Conservation (phyloP, 164 flowering plant species). For the Macadamia tetraphylla region DNA sequence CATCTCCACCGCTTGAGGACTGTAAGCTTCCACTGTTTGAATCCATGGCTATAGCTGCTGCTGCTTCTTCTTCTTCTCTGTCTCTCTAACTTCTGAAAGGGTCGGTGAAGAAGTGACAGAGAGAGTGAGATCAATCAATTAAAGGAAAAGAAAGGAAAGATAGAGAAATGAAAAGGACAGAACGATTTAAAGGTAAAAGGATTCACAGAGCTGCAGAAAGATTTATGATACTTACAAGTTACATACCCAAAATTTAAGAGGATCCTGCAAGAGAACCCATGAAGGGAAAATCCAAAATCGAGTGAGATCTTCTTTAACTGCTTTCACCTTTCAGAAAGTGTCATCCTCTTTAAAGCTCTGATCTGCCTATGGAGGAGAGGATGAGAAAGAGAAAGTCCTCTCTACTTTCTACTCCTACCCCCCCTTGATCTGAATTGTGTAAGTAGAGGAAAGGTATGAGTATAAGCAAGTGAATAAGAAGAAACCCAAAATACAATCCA, state of each 20-base stretch:
- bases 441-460: constrained; percentile 10
- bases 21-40: constrained; percentile 65
- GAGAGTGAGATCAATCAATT: too few relatives aligned
- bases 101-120: too few relatives aligned
- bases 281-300: constrained; percentile 4
- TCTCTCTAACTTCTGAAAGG: not conserved
- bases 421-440: not conserved
- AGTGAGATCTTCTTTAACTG: constrained; percentile 1
- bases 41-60: constrained; percentile 31
- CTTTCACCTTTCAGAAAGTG: not conserved
- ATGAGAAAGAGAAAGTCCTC: constrained; percentile 5
- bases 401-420: not conserved
- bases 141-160: too few relatives aligned
- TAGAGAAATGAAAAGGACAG: not conserved
- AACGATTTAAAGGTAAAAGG: not conserved
- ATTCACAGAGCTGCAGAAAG: constrained; percentile 1
- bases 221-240: not conserved
- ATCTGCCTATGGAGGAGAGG: constrained; percentile 8
- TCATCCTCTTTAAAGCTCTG: not conserved
- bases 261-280: constrained; percentile 5
- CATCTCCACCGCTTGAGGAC: constrained; percentile 61
- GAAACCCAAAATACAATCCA: constrained; percentile 2
- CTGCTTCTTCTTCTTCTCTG: too few relatives aligned
- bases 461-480: constrained; percentile 5
- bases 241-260: not conserved